Percentiles rank a stretch among this genome's conserved stretches.
These are phyloP conservation scores for Elsinoe australis DNA, from an alignment of 2,329 filamentous ascomycete species.

Conservation along the genomic window DNA sequence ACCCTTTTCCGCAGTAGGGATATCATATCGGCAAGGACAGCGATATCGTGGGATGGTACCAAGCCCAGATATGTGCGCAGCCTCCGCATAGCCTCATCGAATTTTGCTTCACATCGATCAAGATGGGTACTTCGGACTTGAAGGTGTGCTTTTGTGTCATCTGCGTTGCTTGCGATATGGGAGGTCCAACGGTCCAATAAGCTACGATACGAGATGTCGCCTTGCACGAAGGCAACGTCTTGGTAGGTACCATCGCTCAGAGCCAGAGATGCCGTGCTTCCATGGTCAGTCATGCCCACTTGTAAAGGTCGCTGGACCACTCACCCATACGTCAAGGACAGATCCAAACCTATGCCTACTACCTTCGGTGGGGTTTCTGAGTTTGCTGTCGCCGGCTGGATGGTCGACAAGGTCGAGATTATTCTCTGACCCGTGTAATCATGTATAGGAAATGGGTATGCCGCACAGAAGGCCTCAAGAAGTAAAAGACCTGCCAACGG, in stretches of 20 bases:
- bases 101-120: neutral
- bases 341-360: slow-evolving; percentile 2
- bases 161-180: neutral
- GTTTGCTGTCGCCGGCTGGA: no score
- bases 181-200: neutral
- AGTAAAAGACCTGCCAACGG: no score
- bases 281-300: neutral
- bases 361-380: neutral
- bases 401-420: no score
- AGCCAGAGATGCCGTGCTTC: neutral
- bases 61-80: neutral
- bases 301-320: neutral
- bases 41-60: neutral
- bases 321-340: slow-evolving; percentile 8
- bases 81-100: neutral
- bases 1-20: neutral
- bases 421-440: no score
- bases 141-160: neutral
- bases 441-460: no score
- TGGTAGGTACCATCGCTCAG: neutral
- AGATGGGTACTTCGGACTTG: neutral
- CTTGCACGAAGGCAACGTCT: slow-evolving; percentile 5
- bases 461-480: no score
- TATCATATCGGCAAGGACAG: neutral
- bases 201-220: neutral